Evolutionary conservation across 2,329 filamentous ascomycete genomes (phyloP).

Genomic region (Tolypocladium paradoxum): DNA sequence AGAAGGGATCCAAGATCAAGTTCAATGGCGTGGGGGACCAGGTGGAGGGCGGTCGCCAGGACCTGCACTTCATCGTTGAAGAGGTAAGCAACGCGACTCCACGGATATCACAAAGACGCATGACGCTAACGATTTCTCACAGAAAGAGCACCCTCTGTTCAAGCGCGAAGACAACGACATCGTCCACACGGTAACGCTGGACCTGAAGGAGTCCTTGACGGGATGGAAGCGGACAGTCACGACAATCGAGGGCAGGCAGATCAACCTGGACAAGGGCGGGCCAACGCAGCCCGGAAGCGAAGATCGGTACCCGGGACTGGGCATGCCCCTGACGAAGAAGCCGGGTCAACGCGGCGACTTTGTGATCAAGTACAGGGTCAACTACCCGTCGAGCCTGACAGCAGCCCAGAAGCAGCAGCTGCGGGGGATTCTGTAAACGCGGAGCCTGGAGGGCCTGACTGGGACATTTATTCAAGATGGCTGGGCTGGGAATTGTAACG

Average conservation of each 20-base stretch:
- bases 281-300: conserved; percentile 77
- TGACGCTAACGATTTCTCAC: conserved; percentile 8
- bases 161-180: conserved; percentile 84
- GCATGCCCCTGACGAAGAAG: conserved; percentile 93
- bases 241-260: conserved; percentile 84
- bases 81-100: conserved; percentile 52
- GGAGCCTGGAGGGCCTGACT: background rate
- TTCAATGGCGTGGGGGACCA: conserved; percentile 97
- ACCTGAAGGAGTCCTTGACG: conserved; percentile 86
- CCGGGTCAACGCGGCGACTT: conserved; percentile 77
- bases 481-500: background rate
- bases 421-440: conserved; percentile 58
- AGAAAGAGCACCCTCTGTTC: conserved; percentile 83
- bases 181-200: conserved; percentile 65
- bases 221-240: conserved; percentile 87
- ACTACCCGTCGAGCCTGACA: conserved; percentile 74
- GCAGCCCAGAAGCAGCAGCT: conserved; percentile 68
- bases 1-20: conserved; percentile 97
- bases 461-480: background rate
- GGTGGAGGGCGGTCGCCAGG: conserved; percentile 89
- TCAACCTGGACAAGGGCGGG: conserved; percentile 68
- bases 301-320: conserved; percentile 73
- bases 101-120: background rate
- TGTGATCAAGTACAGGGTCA: conserved; percentile 82
- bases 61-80: conserved; percentile 87